Conservation (phyloP, 352 stramenopile genomes). For the Phytophthora ohioensis region DNA sequence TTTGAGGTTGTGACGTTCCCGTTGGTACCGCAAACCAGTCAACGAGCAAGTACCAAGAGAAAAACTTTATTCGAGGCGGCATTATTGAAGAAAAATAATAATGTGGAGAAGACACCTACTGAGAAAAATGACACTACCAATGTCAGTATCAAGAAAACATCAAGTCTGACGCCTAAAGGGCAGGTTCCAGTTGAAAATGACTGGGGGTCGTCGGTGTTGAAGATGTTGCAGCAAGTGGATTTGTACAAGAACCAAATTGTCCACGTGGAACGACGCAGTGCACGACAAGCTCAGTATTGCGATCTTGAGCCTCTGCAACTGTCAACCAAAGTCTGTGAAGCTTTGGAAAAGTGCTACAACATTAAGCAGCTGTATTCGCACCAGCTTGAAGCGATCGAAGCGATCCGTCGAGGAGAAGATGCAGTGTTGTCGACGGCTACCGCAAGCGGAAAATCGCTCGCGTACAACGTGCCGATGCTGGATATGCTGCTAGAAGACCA, state of each 20-base stretch:
- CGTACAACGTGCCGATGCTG: slow-evolving; percentile 96
- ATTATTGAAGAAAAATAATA: slow-evolving; percentile 32
- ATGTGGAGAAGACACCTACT: background rate
- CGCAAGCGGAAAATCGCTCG: slow-evolving; percentile 97
- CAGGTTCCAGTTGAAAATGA: slow-evolving; percentile 12
- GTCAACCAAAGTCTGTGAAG: slow-evolving; percentile 40
- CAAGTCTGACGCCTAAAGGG: slow-evolving; percentile 7
- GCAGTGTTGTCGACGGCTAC: slow-evolving; percentile 97
- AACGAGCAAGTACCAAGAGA: slow-evolving; percentile 64
- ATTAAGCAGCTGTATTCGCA: slow-evolving; percentile 93
- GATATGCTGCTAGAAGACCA: slow-evolving; percentile 65
- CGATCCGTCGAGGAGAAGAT: slow-evolving; percentile 87
- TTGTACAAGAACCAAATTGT: slow-evolving; percentile 84
- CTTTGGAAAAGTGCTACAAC: slow-evolving; percentile 53
- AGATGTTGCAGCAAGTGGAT: slow-evolving; percentile 58
- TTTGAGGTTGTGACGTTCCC: slow-evolving; percentile 72
- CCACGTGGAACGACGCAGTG: slow-evolving; percentile 69
- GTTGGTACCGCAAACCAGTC: slow-evolving; percentile 59
- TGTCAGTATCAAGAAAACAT: background rate
- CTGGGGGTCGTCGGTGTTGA: slow-evolving; percentile 50
- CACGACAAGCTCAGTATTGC: slow-evolving; percentile 55
- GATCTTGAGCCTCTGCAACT: slow-evolving; percentile 51
- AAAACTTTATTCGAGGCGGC: slow-evolving; percentile 64
- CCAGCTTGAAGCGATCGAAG: slow-evolving; percentile 90
- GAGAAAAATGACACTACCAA: no score